Base-by-base conservation (phyloP, 306 rosid species). In the Cucurbita argyrosperma region DNA sequence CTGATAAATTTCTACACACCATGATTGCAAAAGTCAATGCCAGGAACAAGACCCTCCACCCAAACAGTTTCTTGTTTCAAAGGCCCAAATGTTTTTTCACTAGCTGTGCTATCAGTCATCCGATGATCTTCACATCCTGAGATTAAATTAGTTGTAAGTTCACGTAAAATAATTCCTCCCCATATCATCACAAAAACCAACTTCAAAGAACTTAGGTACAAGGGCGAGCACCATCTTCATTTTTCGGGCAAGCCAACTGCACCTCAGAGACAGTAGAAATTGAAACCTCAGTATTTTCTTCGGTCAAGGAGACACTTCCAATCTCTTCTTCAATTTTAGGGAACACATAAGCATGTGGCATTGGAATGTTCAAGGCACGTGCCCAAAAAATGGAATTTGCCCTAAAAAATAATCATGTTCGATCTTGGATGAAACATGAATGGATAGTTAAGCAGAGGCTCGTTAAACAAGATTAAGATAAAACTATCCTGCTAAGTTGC, bases 41-140 rank as follows among this genome's bases (percentile, higher is more conserved):
- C 99, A 52, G 99, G 99, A 71, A 91, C 95, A 88, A 91, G 96
- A 82, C 99, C 99, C 87, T 94, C 97, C 76, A 91, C 99, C 90
- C 95, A 94, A 59, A 94, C 84, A 72, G 84, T 87, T 76, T 83
- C 92, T 73, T 76, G 85, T 78, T 82, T 81, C 3, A 53, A 50
- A 37, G 86, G 69, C 49, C 35, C 76, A 75, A 79, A 72, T 42
- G 83, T 61, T 74, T 39, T 83, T 84, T 78, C 84, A 74, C 74
- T 69, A 77, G 76, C 82, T 77, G 78, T 84, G 78, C 60, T 79
- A 71, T 83, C 80, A 56, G 49, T 72, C 72, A 10, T 58, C 71
- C 74, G 66, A 67, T 76, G 63, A 80, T 77, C 83, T 80, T 87
- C 80, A 54, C 77, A 71, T 42, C 82, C 98, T 89, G 79, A 78